These are phyloP conservation scores for Mycogone perniciosa DNA, from an alignment of 2,329 filamentous ascomycete species.

Conservation along the genomic window DNA sequence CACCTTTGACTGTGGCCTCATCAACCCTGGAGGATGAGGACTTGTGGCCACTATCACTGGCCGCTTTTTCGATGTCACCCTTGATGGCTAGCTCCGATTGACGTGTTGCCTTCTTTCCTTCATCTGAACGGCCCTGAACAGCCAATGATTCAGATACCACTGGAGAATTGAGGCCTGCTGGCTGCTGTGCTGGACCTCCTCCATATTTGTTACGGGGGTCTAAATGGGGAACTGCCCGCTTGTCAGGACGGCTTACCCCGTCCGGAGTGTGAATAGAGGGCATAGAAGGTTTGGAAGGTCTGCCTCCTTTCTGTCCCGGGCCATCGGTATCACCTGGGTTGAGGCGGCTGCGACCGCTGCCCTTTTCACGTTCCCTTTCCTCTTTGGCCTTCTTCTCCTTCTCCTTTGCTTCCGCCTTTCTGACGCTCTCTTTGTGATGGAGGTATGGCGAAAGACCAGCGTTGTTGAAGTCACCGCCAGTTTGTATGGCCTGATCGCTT, in stretches of 20 bases:
- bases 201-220: conserved; percentile 8
- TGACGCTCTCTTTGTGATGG: conserved; percentile 14
- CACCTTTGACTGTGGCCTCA: conserved; percentile 6
- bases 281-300: neutral
- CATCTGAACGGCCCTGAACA: neutral
- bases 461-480: conserved; percentile 15
- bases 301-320: neutral
- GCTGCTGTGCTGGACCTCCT: neutral
- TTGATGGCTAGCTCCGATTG: neutral
- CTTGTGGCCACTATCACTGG: conserved; percentile 7
- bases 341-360: neutral
- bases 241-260: conserved; percentile 3
- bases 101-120: conserved; percentile 4
- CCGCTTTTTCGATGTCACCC: conserved; percentile 2
- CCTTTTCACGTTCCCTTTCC: conserved; percentile 6
- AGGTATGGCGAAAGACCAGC: conserved; percentile 14
- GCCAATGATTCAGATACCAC: neutral
- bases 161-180: neutral
- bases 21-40: conserved; percentile 5
- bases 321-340: neutral
- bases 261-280: neutral
- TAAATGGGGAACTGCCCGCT: neutral
- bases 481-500: conserved; percentile 12
- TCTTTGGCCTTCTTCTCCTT: conserved; percentile 10
- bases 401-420: conserved; percentile 1